A percentile compares a stretch with the other conserved stretches of the same genome.
These are phyloP conservation scores for Stenocarpella maydis DNA, from an alignment of 2,329 filamentous ascomycete species.

Conservation along the genomic window DNA sequence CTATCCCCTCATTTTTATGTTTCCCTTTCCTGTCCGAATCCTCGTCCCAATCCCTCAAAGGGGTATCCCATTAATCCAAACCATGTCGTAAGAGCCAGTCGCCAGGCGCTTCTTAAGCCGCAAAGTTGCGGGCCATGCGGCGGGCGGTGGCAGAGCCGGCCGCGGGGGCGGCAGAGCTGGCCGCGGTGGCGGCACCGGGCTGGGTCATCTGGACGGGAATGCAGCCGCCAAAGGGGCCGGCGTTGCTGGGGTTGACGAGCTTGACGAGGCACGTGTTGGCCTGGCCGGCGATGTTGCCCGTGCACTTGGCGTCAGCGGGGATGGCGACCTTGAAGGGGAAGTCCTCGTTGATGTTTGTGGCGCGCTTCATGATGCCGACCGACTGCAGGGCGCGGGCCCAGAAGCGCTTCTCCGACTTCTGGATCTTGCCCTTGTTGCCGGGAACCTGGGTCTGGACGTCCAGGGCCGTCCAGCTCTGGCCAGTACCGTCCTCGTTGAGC, in stretches of 20 bases:
- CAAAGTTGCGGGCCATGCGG: conserved; percentile 34
- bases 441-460: conserved; percentile 47
- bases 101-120: conserved; percentile 8
- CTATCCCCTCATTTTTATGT: neutral
- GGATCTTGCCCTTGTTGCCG: conserved; percentile 47
- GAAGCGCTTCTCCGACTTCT: conserved; percentile 37
- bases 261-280: conserved; percentile 43
- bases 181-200: conserved; percentile 17
- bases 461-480: conserved; percentile 45
- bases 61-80: neutral
- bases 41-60: neutral
- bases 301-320: conserved; percentile 41
- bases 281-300: conserved; percentile 40
- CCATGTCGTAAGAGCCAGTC: too few relatives aligned
- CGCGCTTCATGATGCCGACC: conserved; percentile 35
- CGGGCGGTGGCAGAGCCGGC: conserved; percentile 30
- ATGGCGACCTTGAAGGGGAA: conserved; percentile 41
- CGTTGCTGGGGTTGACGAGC: conserved; percentile 40
- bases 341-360: conserved; percentile 38
- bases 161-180: conserved; percentile 13
- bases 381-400: conserved; percentile 34
- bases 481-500: conserved; percentile 49
- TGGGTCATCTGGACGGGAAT: conserved; percentile 34
- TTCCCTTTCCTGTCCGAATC: neutral
- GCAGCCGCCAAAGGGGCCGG: conserved; percentile 36